Evolutionary conservation across 2,329 filamentous ascomycete genomes (phyloP).

Genomic region (Leptographium galeiforme): DNA sequence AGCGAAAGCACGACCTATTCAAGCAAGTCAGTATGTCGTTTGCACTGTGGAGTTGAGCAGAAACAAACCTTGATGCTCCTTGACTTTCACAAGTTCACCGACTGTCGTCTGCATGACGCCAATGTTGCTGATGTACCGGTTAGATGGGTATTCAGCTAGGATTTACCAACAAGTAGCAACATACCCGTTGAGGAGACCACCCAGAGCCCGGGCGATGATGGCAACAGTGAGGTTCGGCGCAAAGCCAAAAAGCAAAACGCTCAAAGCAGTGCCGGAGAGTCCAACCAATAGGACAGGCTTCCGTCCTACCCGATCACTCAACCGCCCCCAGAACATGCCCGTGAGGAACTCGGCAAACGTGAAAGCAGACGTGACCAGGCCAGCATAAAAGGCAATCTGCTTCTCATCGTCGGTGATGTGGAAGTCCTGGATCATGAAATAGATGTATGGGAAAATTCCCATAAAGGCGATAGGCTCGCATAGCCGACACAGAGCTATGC

Average conservation of each 20-base stretch:
- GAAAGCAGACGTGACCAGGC: slow-evolving; percentile 92
- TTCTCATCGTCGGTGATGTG: slow-evolving; percentile 64
- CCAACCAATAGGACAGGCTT: slow-evolving; percentile 87
- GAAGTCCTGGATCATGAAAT: slow-evolving; percentile 93
- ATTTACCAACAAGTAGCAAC: slow-evolving; percentile 19
- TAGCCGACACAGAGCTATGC: slow-evolving; percentile 74
- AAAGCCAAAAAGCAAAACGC: slow-evolving; percentile 88
- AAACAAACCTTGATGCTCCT: slow-evolving; percentile 75
- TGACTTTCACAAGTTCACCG: slow-evolving; percentile 81
- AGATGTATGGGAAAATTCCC: slow-evolving; percentile 98
- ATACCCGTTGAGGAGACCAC: slow-evolving; percentile 84
- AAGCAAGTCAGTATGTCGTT: not conserved
- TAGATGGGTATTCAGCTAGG: not conserved
- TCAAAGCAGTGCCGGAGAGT: slow-evolving; percentile 80
- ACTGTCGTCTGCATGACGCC: slow-evolving; percentile 92
- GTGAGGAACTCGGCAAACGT: slow-evolving; percentile 92
- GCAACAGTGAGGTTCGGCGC: slow-evolving; percentile 70
- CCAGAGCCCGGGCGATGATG: slow-evolving; percentile 74
- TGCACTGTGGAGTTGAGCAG: not conserved
- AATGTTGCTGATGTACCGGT: slow-evolving; percentile 53
- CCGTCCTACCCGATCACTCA: slow-evolving; percentile 83
- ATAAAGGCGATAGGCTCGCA: slow-evolving; percentile 99
- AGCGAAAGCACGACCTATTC: slow-evolving; percentile 72
- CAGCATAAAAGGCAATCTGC: slow-evolving; percentile 81
- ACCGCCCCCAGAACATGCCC: slow-evolving; percentile 79